Percentiles rank a stretch among this genome's conserved stretches.
phyloP scores from a whole-genome alignment of 805 yeast genomes.

The Candida boleticola region DNA sequence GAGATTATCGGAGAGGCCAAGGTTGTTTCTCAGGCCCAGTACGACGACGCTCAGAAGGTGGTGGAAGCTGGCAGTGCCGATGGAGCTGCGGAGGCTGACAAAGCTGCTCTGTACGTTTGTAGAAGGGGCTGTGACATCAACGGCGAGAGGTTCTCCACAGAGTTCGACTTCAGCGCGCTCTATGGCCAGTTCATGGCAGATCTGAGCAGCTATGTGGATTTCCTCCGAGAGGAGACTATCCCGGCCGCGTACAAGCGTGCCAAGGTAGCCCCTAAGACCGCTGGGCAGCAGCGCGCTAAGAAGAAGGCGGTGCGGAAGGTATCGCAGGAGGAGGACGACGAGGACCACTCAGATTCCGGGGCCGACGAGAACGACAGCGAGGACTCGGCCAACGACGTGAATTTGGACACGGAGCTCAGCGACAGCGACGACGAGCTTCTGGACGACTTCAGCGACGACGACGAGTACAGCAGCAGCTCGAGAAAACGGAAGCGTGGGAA shows the following conservation, averaged over 20 bases:
- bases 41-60: conserved; percentile 13
- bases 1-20: conserved; percentile 45
- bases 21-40: conserved; percentile 36
- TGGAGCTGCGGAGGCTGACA: too few relatives aligned
- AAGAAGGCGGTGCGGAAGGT: conserved; percentile 2
- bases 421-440: conserved; percentile 14
- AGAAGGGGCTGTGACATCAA: conserved; percentile 40
- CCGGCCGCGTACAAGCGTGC: conserved; percentile 7
- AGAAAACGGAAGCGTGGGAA: not conserved
- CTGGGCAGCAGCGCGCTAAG: conserved; percentile 5
- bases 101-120: conserved; percentile 43
- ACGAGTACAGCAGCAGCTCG: not conserved
- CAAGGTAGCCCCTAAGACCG: conserved; percentile 5
- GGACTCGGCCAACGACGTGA: conserved; percentile 7
- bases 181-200: conserved; percentile 19
- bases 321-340: not conserved
- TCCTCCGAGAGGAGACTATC: conserved; percentile 20
- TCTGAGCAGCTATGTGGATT: conserved; percentile 28
- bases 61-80: conserved; percentile 2
- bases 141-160: conserved; percentile 31
- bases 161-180: conserved; percentile 40
- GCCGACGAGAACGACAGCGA: not conserved
- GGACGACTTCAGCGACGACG: not conserved
- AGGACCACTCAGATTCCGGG: not conserved
- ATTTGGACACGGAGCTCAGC: conserved; percentile 13